Evolutionary conservation across 164 flowering plant genomes (phyloP), one percentile per base, ranked within the genome.

Genomic region (Magnolia sinica): DNA sequence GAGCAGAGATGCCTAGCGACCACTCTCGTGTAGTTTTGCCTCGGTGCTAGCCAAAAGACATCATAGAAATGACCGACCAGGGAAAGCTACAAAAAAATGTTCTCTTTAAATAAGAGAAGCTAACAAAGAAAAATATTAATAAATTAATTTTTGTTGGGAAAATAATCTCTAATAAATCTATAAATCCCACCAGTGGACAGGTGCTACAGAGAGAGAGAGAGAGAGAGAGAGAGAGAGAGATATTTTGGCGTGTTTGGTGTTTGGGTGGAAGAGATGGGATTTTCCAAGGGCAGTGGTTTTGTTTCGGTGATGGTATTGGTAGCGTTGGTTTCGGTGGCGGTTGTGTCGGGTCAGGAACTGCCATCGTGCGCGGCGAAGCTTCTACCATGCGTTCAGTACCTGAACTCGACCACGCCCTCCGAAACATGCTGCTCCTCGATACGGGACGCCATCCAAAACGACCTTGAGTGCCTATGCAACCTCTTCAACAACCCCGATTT

Each of bases 381-480:
- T 77, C 67, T 74, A 16, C 76, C 86, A 0, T 91, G 96, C 75
- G 79, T 23, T 3, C 9, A 0, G 3, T 87, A 74, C 80, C 20
- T 90, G 29, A 87, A 85, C 87, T 61, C 86, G 16, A 87, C 88
- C 0, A 80, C 66, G 10, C 93, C 96, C 1, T 80, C 90, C 1
- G 68, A 52, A 2, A 7, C 67, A 3, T 91, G 96, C 80, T 91
- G 96, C 77, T 59, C 69, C 55, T 80, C 93, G 0, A 79, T 91
- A 50, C 78, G 50, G 31, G 72, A 84, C 0, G 84, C 91, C 0
- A 75, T 91, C 16, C 19, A 64, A 14, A 84, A 73, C 3, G 83
- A 91, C 50, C 78, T 77, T 0, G 23, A 9, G 2, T 91, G 96
- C 80, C 89, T 91, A 29, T 91, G 96, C 84, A 79, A 55, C 45